Percentiles rank a stretch among this genome's conserved stretches.
Evolutionary conservation across 2,329 filamentous ascomycete species (phyloP).

Genomic region (Clarireedia hainanense): DNA sequence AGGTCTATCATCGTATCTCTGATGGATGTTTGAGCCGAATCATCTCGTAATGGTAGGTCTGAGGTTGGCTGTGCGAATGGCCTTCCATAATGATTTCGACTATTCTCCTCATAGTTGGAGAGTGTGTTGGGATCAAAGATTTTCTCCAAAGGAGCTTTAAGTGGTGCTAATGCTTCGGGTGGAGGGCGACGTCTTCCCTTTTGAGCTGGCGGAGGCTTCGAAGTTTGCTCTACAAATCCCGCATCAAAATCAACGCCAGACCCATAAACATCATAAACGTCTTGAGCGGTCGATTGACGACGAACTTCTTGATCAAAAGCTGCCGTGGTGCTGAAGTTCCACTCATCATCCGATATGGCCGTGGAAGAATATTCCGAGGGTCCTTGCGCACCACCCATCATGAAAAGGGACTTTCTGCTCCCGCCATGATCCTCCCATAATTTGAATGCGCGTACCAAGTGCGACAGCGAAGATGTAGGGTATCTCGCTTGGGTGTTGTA

Average conservation of each 20-base stretch:
- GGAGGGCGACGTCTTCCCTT: constrained; percentile 46
- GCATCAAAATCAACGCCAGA: constrained; percentile 45
- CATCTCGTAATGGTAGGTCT: constrained; percentile 46
- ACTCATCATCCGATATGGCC: constrained; percentile 46
- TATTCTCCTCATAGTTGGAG: constrained; percentile 57
- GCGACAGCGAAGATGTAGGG: constrained; percentile 54
- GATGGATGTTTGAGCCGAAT: constrained; percentile 42
- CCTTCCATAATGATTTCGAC: constrained; percentile 50
- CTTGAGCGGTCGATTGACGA: constrained; percentile 44
- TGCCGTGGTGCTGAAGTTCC: constrained; percentile 60
- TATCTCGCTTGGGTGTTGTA: constrained; percentile 52
- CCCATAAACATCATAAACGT: constrained; percentile 54
- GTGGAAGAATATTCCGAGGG: constrained; percentile 34
- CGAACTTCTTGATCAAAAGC: constrained; percentile 54
- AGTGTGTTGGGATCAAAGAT: constrained; percentile 60
- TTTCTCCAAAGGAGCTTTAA: constrained; percentile 51
- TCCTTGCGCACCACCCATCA: constrained; percentile 47
- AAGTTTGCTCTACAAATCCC: constrained; percentile 35
- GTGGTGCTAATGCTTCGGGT: constrained; percentile 48
- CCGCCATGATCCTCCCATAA: constrained; percentile 70
- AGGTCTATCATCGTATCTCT: constrained; percentile 58
- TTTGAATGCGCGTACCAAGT: constrained; percentile 64
- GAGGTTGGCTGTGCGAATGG: constrained; percentile 21
- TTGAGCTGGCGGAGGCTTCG: constrained; percentile 34
- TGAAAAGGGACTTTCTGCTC: constrained; percentile 57